Conservation (phyloP, 2,329 filamentous ascomycete genomes). For the Pyrenochaeta sp. region DNA sequence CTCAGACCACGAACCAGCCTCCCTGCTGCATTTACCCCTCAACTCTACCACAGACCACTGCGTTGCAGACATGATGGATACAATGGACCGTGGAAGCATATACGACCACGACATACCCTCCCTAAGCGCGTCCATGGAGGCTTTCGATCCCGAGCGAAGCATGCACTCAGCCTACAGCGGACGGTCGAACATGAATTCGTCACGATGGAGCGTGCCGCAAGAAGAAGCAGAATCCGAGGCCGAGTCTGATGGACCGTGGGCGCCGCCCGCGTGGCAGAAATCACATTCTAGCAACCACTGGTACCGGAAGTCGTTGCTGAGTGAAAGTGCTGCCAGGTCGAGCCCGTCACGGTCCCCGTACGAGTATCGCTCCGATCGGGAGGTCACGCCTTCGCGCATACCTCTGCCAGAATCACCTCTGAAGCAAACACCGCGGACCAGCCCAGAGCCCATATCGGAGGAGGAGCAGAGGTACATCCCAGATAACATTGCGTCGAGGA, state of each 20-base stretch:
- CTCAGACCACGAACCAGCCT: conserved; percentile 27
- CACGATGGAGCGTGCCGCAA: conserved; percentile 46
- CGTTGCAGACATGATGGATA: conserved; percentile 34
- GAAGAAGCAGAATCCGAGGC: conserved; percentile 53
- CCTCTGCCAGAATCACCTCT: conserved; percentile 68
- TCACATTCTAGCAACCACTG: conserved; percentile 62
- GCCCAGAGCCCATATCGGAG: conserved; percentile 55
- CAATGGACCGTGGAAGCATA: conserved; percentile 44
- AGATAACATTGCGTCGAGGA: conserved; percentile 45
- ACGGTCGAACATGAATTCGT: conserved; percentile 70
- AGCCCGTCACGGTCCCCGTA: conserved; percentile 66
- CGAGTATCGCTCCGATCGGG: conserved; percentile 63
- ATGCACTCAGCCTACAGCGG: conserved; percentile 53
- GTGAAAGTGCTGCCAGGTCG: conserved; percentile 43
- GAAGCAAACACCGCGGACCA: conserved; percentile 64
- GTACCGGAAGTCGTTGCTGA: conserved; percentile 58
- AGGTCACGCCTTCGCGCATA: conserved; percentile 64
- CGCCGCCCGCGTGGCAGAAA: conserved; percentile 70
- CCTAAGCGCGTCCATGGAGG: conserved; percentile 49
- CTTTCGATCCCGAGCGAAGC: conserved; percentile 50
- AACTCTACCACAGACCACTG: conserved; percentile 7
- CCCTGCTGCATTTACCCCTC: conserved; percentile 12
- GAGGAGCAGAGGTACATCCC: conserved; percentile 37
- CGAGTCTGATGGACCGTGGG: conserved; percentile 65
- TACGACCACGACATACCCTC: conserved; percentile 51